Conservation (phyloP, 2,329 filamentous ascomycete genomes). For the Cryphonectria parasitica region DNA sequence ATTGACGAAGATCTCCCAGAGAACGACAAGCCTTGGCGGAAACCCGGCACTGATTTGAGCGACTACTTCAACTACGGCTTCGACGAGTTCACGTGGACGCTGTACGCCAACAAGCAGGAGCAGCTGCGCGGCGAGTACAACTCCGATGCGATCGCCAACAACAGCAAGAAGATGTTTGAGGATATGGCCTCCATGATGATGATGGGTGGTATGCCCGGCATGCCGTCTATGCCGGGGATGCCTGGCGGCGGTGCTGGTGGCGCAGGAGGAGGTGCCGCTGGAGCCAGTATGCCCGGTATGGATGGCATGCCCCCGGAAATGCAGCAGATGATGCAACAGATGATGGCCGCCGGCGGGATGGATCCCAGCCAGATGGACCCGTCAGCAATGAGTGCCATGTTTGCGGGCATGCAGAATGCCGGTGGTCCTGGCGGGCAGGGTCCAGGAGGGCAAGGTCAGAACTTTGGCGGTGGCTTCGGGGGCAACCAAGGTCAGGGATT, state of each 20-base stretch:
- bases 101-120: slow-evolving; percentile 90
- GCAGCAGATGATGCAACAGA: slow-evolving; percentile 72
- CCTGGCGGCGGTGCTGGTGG: slow-evolving; percentile 39
- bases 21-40: slow-evolving; percentile 92
- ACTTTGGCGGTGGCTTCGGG: slow-evolving; percentile 56
- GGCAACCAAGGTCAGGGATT: slow-evolving; percentile 57
- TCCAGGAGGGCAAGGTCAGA: slow-evolving; percentile 55
- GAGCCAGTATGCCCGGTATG: slow-evolving; percentile 57
- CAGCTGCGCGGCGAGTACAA: slow-evolving; percentile 75
- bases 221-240: slow-evolving; percentile 45
- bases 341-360: slow-evolving; percentile 65
- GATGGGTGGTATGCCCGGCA: slow-evolving; percentile 50
- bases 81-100: slow-evolving; percentile 96
- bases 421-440: slow-evolving; percentile 46
- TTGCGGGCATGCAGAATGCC: slow-evolving; percentile 58
- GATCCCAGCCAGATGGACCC: slow-evolving; percentile 70
- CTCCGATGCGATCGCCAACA: slow-evolving; percentile 64
- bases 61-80: slow-evolving; percentile 99
- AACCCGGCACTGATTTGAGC: slow-evolving; percentile 89
- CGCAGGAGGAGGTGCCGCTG: slow-evolving; percentile 33
- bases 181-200: slow-evolving; percentile 72
- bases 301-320: slow-evolving; percentile 69
- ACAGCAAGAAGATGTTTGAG: slow-evolving; percentile 79
- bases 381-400: slow-evolving; percentile 61
- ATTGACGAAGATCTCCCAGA: slow-evolving; percentile 76